Base-by-base conservation (phyloP, 192 early-diverging fungal genomes). In the Backusella circina region DNA sequence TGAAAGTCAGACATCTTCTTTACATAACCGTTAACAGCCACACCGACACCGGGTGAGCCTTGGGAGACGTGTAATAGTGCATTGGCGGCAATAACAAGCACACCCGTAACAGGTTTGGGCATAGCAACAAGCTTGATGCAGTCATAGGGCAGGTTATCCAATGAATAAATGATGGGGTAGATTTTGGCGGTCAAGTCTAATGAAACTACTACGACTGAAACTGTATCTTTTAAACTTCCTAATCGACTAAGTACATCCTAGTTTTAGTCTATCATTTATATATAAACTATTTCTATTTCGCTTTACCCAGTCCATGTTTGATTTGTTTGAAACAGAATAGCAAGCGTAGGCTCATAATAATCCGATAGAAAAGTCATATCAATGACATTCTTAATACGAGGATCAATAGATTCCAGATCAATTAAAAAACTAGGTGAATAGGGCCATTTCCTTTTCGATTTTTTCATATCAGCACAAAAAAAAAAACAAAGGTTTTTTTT, bases 301-400 rank as follows among this genome's bases (percentile, higher is more conserved):
- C 82, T 81, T 71, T 90, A 91, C 84, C 95, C 95, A 2, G 95
- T 88, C 96, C 96, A 98, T 26, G 93, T 94, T 47, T 92, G 90
- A 51, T 86, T 81, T 21, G 94, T 84, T 80, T 98, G 93, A 79
- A 94, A 98, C 71, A 99, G 83, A 74, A 99, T 93, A 0, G 95
- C 97, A 32, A 99, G 86, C 8, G 96, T 97, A 5, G 98, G 98
- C 78, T 96, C 95, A 57, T 94, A 87, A 67, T 95, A 99, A 33
- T 94, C 97, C 67, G 93, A 80, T 36, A 99, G 86, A 73, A 99
- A 99, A 1, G 83, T 89, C 88, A 97, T 91, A 70, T 99, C 97
- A 44, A 93, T 90, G 0, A 99, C 88, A 61, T 93, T 92, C 65
- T 90, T 86, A 70, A 98, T 88, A 64, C 79, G 80, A 38, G 80